Base-by-base conservation (phyloP, 768 basidiomycete species). In the Leccinum longicurvipes region DNA sequence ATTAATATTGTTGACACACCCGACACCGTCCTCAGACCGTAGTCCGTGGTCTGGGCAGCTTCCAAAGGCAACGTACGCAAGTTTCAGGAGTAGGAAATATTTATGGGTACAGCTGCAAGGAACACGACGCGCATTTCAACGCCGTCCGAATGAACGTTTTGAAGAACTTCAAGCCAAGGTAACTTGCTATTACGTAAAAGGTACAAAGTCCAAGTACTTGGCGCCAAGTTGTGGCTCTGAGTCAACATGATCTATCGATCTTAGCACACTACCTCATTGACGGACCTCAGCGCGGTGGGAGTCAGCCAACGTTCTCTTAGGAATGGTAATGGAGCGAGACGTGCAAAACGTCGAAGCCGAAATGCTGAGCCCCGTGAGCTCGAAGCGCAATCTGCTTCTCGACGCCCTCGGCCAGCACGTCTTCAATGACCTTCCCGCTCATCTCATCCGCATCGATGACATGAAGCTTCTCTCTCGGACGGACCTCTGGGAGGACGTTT, bases 371-470 rank as follows among this genome's bases (percentile, higher is more conserved):
- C 47, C 48, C 6, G 24, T 32, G 24, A 11, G 11, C 59, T 36
- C 31, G 41, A 56, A 56, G 53, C 59, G 59, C 10, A 24, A 21
- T 31, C 39, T 31, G 10, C 54, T 60, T 46, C 54, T 61, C 21
- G 42, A 61, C 36, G 8, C 47, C 9, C 49, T 60, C 54, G 27
- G 34, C 44, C 59, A 50, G 28, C 54, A 60, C 11, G 21, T 60
- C 42, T 60, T 56, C 59, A 61, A 56, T 4, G 47, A 61, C 12
- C 59, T 61, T 23, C 59, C 60, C 19, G n/a, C 49, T 29, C 60
- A 61, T 32, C 60, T 60, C 28, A 61, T 60, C 23, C 44, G 54
- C 4, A 23, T 48, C 36, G 19, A 24, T 6, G 60, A 61, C 50
- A 41, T 61, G 50, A 61, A 49, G 21, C 27, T 60, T 19, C 11